Evolutionary conservation across 2,329 filamentous ascomycete species (phyloP).

Genomic region (Rutstroemia sp.): DNA sequence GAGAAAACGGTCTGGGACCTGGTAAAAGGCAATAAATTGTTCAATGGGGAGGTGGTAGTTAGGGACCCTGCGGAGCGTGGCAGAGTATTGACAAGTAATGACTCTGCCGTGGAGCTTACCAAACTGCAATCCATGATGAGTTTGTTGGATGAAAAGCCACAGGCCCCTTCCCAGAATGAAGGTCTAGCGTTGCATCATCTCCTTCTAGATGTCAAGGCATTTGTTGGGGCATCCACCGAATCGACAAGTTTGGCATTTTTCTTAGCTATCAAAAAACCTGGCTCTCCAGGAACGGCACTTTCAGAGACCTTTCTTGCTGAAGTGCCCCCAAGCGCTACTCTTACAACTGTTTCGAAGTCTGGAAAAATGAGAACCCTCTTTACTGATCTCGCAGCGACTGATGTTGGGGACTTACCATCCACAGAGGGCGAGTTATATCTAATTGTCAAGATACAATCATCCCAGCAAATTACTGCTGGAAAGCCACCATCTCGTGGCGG

Average conservation of each 20-base stretch:
- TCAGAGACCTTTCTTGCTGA: conserved; percentile 81
- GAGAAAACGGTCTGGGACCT: conserved; percentile 95
- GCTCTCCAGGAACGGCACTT: conserved; percentile 56
- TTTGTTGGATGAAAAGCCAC: conserved; percentile 76
- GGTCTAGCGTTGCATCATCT: conserved; percentile 71
- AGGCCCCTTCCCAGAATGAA: conserved; percentile 52
- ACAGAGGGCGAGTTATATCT: conserved; percentile 71
- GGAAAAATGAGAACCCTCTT: conserved; percentile 78
- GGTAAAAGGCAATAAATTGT: conserved; percentile 87
- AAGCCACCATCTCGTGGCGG: conserved; percentile 23
- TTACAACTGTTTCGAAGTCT: conserved; percentile 56
- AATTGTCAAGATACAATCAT: conserved; percentile 62
- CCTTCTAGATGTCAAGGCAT: conserved; percentile 74
- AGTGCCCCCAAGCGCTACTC: conserved; percentile 65
- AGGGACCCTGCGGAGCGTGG: conserved; percentile 78
- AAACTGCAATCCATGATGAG: conserved; percentile 95
- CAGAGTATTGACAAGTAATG: conserved; percentile 80
- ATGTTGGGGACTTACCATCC: conserved; percentile 50
- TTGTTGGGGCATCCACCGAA: conserved; percentile 69
- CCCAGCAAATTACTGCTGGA: conserved; percentile 21
- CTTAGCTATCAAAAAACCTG: conserved; percentile 64
- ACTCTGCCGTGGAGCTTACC: conserved; percentile 87
- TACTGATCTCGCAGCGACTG: conserved; percentile 59
- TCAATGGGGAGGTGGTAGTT: conserved; percentile 90
- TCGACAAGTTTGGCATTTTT: conserved; percentile 70